Evolutionary conservation across 768 basidiomycete genomes (phyloP).

Genomic region (Lactarius akahatsu): DNA sequence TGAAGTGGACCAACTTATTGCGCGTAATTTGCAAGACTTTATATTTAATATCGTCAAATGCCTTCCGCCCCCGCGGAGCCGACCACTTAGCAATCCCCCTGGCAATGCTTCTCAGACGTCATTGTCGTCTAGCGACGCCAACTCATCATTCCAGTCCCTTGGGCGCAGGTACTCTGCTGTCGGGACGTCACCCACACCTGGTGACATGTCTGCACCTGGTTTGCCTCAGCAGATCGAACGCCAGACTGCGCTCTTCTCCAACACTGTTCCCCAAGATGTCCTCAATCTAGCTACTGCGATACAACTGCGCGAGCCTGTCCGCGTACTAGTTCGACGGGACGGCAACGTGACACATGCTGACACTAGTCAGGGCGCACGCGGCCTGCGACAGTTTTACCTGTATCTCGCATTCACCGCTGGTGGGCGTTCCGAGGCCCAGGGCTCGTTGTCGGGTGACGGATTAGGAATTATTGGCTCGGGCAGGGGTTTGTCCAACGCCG

Average conservation of each 20-base stretch:
- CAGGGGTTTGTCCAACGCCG: slow-evolving; percentile 75
- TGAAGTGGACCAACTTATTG: slow-evolving; percentile 97
- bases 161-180: slow-evolving; percentile 60
- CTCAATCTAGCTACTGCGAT: slow-evolving; percentile 92
- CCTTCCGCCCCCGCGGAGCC: slow-evolving; percentile 83
- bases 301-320: slow-evolving; percentile 91
- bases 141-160: slow-evolving; percentile 37
- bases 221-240: slow-evolving; percentile 58
- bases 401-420: slow-evolving; percentile 94
- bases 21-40: slow-evolving; percentile 92
- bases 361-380: slow-evolving; percentile 71
- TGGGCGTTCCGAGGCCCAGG: slow-evolving; percentile 58
- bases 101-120: slow-evolving; percentile 32
- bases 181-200: slow-evolving; percentile 46
- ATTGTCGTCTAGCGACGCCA: slow-evolving; percentile 24
- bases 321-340: slow-evolving; percentile 93
- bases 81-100: slow-evolving; percentile 49
- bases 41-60: slow-evolving; percentile 92
- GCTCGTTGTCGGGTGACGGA: slow-evolving; percentile 50
- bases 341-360: slow-evolving; percentile 74
- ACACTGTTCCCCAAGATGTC: slow-evolving; percentile 97
- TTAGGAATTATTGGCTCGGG: slow-evolving; percentile 93
- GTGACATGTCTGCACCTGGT: slow-evolving; percentile 39
- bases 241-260: slow-evolving; percentile 93
- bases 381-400: slow-evolving; percentile 92